A percentile compares a stretch with the other conserved stretches of the same genome.
These are phyloP conservation scores for Chlamydomonas sp. DNA, from an alignment of 139 green algal genomes.

Conservation along the genomic window DNA sequence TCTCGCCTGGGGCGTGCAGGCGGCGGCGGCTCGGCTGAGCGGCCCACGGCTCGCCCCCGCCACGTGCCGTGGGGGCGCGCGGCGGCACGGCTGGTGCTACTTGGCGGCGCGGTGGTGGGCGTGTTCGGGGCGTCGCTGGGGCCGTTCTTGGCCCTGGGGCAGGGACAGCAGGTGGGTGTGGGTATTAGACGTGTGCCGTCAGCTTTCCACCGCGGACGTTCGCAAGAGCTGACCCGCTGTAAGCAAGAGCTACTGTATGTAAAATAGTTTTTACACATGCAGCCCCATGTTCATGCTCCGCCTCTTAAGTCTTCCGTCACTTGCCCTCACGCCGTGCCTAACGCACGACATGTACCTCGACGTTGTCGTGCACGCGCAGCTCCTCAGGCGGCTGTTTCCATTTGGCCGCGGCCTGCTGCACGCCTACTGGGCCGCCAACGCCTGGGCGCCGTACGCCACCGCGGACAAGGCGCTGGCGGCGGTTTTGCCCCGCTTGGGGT, in stretches of 20 bases:
- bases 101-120: slow-evolving; percentile 58
- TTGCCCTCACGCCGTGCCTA: not conserved
- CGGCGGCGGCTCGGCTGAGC: not conserved
- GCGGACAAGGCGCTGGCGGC: slow-evolving; percentile 79
- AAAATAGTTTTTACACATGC: no score
- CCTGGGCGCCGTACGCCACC: slow-evolving; percentile 91
- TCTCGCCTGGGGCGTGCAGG: not conserved
- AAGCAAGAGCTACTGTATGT: no score
- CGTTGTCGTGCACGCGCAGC: slow-evolving; percentile 29
- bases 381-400: slow-evolving; percentile 88
- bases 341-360: not conserved
- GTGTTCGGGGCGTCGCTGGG: slow-evolving; percentile 75
- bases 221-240: no score
- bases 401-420: slow-evolving; percentile 92
- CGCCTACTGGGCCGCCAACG: slow-evolving; percentile 97
- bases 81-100: slow-evolving; percentile 45
- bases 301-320: not conserved
- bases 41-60: not conserved
- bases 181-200: no score
- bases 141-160: slow-evolving; percentile 75
- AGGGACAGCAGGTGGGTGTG: slow-evolving; percentile 62
- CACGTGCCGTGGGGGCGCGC: not conserved
- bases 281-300: no score
- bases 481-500: slow-evolving; percentile 35
- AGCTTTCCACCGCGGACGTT: no score